These are phyloP conservation scores for Neltuma alba DNA, from an alignment of 306 rosid genomes.

Conservation along the genomic window DNA sequence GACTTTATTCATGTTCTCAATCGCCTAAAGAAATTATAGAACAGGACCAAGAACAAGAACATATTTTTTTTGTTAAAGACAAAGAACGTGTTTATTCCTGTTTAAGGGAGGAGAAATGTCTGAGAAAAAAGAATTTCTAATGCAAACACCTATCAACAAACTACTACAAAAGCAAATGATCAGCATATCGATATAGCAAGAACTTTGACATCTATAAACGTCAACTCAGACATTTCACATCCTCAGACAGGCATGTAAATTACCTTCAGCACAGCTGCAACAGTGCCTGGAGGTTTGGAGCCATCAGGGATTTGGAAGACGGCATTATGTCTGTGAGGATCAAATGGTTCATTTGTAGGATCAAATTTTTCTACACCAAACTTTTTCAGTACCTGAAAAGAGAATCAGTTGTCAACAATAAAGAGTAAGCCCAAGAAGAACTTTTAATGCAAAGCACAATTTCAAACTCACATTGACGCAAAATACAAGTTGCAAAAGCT, in stretches of 20 bases:
- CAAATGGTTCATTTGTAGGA: constrained; percentile 89
- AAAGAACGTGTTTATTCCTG: no score
- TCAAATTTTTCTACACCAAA: constrained; percentile 82
- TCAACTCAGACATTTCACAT: no score
- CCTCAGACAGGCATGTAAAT: no score
- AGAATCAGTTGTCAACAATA: constrained; percentile 28
- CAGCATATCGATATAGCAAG: background rate
- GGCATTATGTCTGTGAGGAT: constrained; percentile 92
- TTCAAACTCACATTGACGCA: constrained; percentile 21
- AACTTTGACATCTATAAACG: no score
- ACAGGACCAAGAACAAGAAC: no score
- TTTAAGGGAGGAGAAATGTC: no score
- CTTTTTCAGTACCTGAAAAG: constrained; percentile 78
- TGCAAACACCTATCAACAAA: background rate
- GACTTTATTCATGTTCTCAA: no score
- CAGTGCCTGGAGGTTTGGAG: constrained; percentile 84
- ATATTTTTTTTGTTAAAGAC: no score
- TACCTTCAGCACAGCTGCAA: constrained; percentile 93
- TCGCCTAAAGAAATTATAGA: no score
- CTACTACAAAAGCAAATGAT: constrained; percentile 13
- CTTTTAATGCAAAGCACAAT: constrained; percentile 9
- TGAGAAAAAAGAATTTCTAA: background rate
- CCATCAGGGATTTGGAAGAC: constrained; percentile 79
- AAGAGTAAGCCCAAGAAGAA: background rate
- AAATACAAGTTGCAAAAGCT: constrained; percentile 2